Evolutionary conservation across 495 filamentous ascomycete genomes (phyloP), one percentile per base, ranked within the genome.

Genomic region (Bacidia gigantensis): DNA sequence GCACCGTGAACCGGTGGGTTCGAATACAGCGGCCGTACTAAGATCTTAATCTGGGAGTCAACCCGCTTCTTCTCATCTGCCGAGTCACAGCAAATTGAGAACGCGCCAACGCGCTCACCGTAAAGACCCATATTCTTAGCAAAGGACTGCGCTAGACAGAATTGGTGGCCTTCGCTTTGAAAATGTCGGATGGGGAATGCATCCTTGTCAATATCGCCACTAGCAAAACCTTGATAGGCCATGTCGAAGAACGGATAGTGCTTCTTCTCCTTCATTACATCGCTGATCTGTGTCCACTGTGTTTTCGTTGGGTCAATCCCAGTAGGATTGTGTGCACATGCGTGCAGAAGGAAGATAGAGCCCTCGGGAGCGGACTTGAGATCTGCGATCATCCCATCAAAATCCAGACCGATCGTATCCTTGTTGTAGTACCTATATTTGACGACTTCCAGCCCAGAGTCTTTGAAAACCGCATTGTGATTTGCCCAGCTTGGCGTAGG

Each of bases 71-170:
- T 89, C 80, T 97, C 92, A 58, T 86, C 90, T 54, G 82, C 72
- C 46, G 80, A 80, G 50, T 78, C 84, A 65, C 84, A 85, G 56
- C 95, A 81, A 51, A 97, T 78, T 51, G 87, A 94, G 80, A 98
- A 98, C 51, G 89, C 89, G 62, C 92, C 92, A 49, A 94, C 88
- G 72, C 92, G 90, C 77, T 98, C 92, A 65, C 92, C 92, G 64
- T 98, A 98, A 56, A 98, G 84, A 70, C 92, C 92, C 92, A 98
- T 98, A 79, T 98, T 98, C 86, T 98, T 98, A 66, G 92, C 92
- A 69, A 98, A 98, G 49, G 84, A 89, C 75, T 98, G 92, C 60
- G 86, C 82, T 56, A 98, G 79, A 62, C 77, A 80, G 61, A 93
- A 82, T 65, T 84, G 79, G 74, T 95, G 90, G 62, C 90, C 92